phyloP scores from a whole-genome alignment of 805 yeast genomes.

The Lachancea cidri region DNA sequence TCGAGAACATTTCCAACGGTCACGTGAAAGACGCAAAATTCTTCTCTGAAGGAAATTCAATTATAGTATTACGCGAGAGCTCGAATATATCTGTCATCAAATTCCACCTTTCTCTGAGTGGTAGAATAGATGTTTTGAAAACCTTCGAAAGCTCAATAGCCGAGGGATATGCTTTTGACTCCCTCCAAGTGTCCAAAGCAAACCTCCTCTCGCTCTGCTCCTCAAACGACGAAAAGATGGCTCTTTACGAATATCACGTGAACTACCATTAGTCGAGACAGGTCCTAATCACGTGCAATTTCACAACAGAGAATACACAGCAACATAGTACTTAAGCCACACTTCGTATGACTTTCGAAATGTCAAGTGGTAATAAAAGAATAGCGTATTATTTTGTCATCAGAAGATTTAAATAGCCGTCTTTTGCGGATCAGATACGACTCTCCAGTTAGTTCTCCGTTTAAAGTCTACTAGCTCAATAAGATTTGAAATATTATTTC shows the following conservation, averaged over 20 bases:
- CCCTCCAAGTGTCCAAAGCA: background rate
- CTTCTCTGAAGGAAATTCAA: background rate
- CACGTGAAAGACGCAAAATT: constrained; percentile 1
- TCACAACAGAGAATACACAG: background rate
- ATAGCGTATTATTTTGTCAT: background rate
- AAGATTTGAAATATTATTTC: no score
- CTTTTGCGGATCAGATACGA: background rate
- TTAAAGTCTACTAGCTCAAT: no score
- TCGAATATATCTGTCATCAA: background rate
- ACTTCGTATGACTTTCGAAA: background rate
- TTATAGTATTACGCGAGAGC: background rate
- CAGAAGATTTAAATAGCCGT: background rate
- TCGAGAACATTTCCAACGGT: background rate
- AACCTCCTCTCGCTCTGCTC: background rate
- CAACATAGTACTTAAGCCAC: background rate
- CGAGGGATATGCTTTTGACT: background rate
- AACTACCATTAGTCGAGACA: background rate
- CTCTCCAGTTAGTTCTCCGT: no score
- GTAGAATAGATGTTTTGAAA: background rate
- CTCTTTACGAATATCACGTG: background rate
- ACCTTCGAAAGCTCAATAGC: background rate
- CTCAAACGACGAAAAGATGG: background rate
- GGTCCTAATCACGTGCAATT: background rate
- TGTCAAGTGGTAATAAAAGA: background rate
- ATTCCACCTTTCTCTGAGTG: background rate